A percentile compares a stretch with the other conserved stretches of the same genome.
These are phyloP conservation scores for Wickerhamomyces sp. DNA, from an alignment of 1,139 yeast genomes.

Conservation along the genomic window DNA sequence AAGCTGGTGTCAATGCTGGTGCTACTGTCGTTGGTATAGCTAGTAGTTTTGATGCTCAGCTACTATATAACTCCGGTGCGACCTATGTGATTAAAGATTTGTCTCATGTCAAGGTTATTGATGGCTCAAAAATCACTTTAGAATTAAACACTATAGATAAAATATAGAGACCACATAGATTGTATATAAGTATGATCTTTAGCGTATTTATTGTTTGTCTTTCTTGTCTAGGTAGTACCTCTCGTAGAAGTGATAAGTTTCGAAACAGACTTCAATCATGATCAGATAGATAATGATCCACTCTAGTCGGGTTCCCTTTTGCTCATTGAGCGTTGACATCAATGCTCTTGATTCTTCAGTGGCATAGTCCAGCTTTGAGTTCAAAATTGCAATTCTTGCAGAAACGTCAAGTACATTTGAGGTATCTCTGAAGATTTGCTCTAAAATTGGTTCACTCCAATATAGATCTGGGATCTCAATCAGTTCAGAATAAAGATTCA, in stretches of 20 bases:
- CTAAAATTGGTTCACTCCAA: conserved; percentile 88
- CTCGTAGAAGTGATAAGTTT: conserved; percentile 57
- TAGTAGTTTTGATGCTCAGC: conserved; percentile 67
- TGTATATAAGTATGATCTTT: no score
- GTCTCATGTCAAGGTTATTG: conserved; percentile 38
- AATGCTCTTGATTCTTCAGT: conserved; percentile 83
- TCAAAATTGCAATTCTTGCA: conserved; percentile 73
- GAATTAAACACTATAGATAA: conserved; percentile 20
- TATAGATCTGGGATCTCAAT: conserved; percentile 90
- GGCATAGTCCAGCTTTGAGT: conserved; percentile 82
- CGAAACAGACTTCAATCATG: conserved; percentile 80
- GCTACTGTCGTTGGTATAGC: conserved; percentile 81
- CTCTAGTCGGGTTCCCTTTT: conserved; percentile 71
- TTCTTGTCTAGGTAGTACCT: conserved; percentile 24
- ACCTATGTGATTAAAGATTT: conserved; percentile 74
- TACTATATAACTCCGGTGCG: conserved; percentile 72
- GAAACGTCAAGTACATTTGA: conserved; percentile 70
- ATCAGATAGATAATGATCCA: conserved; percentile 84
- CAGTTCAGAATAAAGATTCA: conserved; percentile 81
- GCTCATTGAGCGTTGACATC: conserved; percentile 68
- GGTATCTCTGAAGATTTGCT: conserved; percentile 63
- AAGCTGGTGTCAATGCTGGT: conserved; percentile 82
- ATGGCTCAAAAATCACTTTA: conserved; percentile 17
- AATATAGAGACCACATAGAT: not conserved
- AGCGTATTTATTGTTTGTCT: not conserved